Percentiles rank a stretch among this genome's conserved stretches.
Evolutionary conservation across 78 protist genomes (phyloP).

Genomic region (Chrysochromulina tobinii): DNA sequence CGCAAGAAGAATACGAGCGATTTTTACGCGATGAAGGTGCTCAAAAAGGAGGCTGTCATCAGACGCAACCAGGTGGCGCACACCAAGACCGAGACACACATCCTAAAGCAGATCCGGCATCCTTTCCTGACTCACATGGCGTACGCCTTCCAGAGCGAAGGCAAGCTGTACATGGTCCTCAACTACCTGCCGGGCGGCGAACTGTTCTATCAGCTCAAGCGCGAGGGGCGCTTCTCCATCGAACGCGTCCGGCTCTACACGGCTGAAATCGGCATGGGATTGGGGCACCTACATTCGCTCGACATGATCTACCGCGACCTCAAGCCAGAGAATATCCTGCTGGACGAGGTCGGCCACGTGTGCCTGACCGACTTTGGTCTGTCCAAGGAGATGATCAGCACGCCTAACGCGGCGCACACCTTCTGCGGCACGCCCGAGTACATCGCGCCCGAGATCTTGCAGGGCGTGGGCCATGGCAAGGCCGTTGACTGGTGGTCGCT

Average conservation of each 20-base stretch:
- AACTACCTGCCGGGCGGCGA: slow-evolving; percentile 64
- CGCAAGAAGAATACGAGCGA: slow-evolving; percentile 62
- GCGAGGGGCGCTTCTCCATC: slow-evolving; percentile 60
- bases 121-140: slow-evolving; percentile 79
- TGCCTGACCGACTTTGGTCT: slow-evolving; percentile 96
- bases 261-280: slow-evolving; percentile 82
- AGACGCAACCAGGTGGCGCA: slow-evolving; percentile 84
- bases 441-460: slow-evolving; percentile 78
- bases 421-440: slow-evolving; percentile 99
- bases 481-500: slow-evolving; percentile 85
- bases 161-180: slow-evolving; percentile 44
- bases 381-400: slow-evolving; percentile 73
- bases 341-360: slow-evolving; percentile 69
- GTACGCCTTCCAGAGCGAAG: slow-evolving; percentile 55
- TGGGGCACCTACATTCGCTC: slow-evolving; percentile 80
- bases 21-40: slow-evolving; percentile 81
- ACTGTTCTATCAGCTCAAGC: slow-evolving; percentile 80
- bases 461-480: slow-evolving; percentile 66
- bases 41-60: slow-evolving; percentile 56
- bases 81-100: slow-evolving; percentile 80
- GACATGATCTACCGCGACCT: slow-evolving; percentile 83
- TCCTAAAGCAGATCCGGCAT: slow-evolving; percentile 72
- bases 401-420: slow-evolving; percentile 68
- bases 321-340: slow-evolving; percentile 96
- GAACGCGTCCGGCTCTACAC: slow-evolving; percentile 79